phyloP scores from a whole-genome alignment of 331 rosid genomes.

The Rosa hybrid region DNA sequence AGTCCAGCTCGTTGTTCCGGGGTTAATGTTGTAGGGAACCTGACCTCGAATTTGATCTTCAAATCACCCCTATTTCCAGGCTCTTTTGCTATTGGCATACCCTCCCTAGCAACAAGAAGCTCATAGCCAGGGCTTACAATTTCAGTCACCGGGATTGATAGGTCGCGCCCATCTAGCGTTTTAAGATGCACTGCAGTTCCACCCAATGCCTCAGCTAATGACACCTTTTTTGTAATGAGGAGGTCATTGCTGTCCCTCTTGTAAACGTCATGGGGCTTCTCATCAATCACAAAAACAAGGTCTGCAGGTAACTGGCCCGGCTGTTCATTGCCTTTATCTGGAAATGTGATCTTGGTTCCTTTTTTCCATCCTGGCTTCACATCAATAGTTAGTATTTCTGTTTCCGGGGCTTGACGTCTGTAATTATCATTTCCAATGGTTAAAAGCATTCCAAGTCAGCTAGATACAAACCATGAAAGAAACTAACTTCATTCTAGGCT shows the following conservation, averaged over 20 bases:
- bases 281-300: constrained; percentile 86
- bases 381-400: constrained; percentile 79
- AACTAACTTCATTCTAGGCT: not conserved
- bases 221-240: constrained; percentile 55
- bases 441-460: not conserved
- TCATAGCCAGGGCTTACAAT: constrained; percentile 87
- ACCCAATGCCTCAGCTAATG: constrained; percentile 85
- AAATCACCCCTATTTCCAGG: constrained; percentile 75
- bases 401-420: constrained; percentile 56
- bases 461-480: not conserved
- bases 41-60: constrained; percentile 80
- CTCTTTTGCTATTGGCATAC: constrained; percentile 86
- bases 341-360: constrained; percentile 90
- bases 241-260: constrained; percentile 85
- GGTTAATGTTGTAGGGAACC: constrained; percentile 69
- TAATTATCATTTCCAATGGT: not conserved
- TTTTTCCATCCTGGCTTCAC: constrained; percentile 96
- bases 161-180: constrained; percentile 56
- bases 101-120: constrained; percentile 63
- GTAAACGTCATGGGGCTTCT: constrained; percentile 77
- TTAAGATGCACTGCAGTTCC: constrained; percentile 69
- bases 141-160: constrained; percentile 58
- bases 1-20: constrained; percentile 75
- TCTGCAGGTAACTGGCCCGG: constrained; percentile 79
- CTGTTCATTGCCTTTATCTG: constrained; percentile 89